Conservation (phyloP, 345 rosid species). For the Eucalyptus pumila region DNA sequence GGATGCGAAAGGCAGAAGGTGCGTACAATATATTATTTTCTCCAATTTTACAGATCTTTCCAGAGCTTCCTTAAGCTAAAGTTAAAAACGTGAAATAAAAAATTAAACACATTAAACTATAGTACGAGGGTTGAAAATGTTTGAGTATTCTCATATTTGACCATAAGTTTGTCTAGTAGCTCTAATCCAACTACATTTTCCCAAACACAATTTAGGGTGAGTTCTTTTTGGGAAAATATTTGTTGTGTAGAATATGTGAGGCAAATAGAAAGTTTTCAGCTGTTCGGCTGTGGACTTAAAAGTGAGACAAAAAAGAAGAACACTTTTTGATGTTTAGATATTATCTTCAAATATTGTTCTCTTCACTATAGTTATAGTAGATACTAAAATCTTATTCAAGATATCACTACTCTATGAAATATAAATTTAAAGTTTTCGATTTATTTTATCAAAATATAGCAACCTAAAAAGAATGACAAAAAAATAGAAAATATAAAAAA, state of each 20-base stretch:
- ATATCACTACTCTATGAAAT: not conserved
- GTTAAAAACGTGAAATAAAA: not conserved
- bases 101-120: not conserved
- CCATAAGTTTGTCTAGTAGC: not conserved
- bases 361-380: not conserved
- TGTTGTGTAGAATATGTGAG: not conserved
- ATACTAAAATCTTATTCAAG: not conserved
- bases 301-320: not conserved
- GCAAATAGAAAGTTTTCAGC: not conserved
- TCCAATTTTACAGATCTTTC: not conserved
- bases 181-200: not conserved
- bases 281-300: not conserved
- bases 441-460: not conserved
- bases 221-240: not conserved
- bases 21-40: not conserved
- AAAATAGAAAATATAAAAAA: not conserved
- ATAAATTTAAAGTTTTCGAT: not conserved
- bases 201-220: not conserved
- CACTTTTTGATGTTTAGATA: not conserved
- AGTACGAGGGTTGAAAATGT: not conserved
- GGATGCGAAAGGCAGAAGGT: not conserved
- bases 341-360: not conserved
- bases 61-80: not conserved
- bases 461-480: not conserved
- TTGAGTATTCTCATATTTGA: not conserved